phyloP scores from a whole-genome alignment of 1,284 basidiomycete species.

The Schizophyllum amplum region DNA sequence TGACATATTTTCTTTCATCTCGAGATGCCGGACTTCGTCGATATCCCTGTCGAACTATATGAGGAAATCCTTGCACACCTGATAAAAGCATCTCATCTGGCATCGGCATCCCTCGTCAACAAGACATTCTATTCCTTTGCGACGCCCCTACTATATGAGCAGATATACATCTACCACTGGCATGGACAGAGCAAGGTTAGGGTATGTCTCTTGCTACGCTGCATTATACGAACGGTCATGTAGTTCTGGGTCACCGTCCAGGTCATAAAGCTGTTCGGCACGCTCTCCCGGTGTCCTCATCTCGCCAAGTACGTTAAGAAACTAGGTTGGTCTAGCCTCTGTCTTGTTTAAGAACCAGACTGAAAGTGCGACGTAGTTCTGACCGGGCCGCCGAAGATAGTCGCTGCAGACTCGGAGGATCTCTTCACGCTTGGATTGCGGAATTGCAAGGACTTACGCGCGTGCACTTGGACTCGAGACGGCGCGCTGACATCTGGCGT shows the following conservation, averaged over 20 bases:
- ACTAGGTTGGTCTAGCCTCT: slow-evolving; percentile 33
- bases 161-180: slow-evolving; percentile 57
- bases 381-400: slow-evolving; percentile 23
- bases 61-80: slow-evolving; percentile 44
- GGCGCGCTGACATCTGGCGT: slow-evolving; percentile 54
- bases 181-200: slow-evolving; percentile 51
- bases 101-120: slow-evolving; percentile 45
- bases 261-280: slow-evolving; percentile 46
- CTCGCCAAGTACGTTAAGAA: slow-evolving; percentile 47
- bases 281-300: slow-evolving; percentile 34
- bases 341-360: slow-evolving; percentile 31
- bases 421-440: slow-evolving; percentile 39
- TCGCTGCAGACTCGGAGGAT: slow-evolving; percentile 25
- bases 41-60: slow-evolving; percentile 56
- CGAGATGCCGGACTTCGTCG: slow-evolving; percentile 20
- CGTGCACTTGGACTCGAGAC: slow-evolving; percentile 70
- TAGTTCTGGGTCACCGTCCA: slow-evolving; percentile 18
- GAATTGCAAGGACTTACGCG: slow-evolving; percentile 51
- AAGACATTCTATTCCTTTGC: slow-evolving; percentile 42
- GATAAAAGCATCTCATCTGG: slow-evolving; percentile 42
- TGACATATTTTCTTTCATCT: too few relatives aligned
- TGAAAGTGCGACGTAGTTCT: too few relatives aligned
- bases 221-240: background rate
- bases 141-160: slow-evolving; percentile 41
- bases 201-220: slow-evolving; percentile 24